These are phyloP conservation scores for Nakaseomyces bracarensis DNA, from an alignment of 1,139 yeast species.

Conservation along the genomic window DNA sequence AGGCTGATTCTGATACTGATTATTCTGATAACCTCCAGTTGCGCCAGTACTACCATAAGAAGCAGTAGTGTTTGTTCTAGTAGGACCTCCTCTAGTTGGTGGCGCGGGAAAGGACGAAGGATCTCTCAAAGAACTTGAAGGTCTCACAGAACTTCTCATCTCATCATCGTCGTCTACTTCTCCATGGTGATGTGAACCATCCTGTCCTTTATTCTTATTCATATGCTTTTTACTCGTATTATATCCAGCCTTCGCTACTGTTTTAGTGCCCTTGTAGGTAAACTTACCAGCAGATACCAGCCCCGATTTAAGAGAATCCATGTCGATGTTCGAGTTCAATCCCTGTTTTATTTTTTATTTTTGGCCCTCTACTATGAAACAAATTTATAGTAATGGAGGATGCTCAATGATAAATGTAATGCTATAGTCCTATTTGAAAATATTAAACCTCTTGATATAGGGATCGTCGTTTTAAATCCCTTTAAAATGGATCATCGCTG, in stretches of 20 bases:
- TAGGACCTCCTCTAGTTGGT: constrained; percentile 38
- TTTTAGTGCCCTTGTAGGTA: constrained; percentile 37
- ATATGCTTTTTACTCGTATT: constrained; percentile 27
- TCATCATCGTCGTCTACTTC: constrained; percentile 17
- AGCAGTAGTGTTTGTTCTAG: not conserved
- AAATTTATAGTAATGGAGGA: no score
- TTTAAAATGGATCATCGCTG: no score
- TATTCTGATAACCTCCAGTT: constrained; percentile 11
- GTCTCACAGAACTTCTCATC: constrained; percentile 9
- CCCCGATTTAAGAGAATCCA: constrained; percentile 29
- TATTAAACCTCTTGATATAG: no score
- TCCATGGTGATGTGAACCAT: constrained; percentile 11
- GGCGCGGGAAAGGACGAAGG: constrained; percentile 47
- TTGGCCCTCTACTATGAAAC: no score
- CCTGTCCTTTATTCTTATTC: constrained; percentile 13
- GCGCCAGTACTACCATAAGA: constrained; percentile 11
- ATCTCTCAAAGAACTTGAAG: constrained; percentile 24
- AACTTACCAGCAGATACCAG: constrained; percentile 33
- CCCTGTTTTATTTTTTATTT: no score
- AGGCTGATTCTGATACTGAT: constrained; percentile 3
- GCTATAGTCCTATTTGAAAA: no score
- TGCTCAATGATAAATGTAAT: no score
- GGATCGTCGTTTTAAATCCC: no score
- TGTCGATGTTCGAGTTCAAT: no score
- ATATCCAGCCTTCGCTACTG: constrained; percentile 41